These are phyloP conservation scores for Wickerhamia fluorescens DNA, from an alignment of 805 yeast genomes.

Conservation along the genomic window DNA sequence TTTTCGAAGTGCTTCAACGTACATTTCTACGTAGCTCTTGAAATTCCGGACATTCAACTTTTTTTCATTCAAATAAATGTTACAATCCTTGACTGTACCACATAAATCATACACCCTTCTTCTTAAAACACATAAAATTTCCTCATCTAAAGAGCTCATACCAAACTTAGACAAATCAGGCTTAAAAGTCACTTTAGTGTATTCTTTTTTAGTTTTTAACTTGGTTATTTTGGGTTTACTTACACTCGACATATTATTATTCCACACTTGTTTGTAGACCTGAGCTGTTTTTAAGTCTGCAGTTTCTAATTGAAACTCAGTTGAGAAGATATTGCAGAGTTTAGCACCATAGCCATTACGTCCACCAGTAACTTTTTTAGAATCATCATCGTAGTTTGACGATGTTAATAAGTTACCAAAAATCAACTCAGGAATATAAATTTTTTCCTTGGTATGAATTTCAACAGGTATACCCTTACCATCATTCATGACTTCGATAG, in stretches of 20 bases:
- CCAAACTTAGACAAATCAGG: conserved; percentile 83
- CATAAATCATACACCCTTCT: conserved; percentile 95
- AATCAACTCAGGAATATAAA: conserved; percentile 92
- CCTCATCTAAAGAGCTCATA: conserved; percentile 80
- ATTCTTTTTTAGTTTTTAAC: conserved; percentile 58
- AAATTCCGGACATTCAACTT: conserved; percentile 64
- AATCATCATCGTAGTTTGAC: conserved; percentile 91
- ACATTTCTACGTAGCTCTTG: conserved; percentile 84
- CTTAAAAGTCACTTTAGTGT: conserved; percentile 77
- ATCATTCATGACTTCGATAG: conserved; percentile 79
- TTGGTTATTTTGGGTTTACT: conserved; percentile 67
- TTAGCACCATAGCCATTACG: conserved; percentile 98
- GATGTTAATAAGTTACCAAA: conserved; percentile 94
- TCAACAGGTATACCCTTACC: conserved; percentile 95
- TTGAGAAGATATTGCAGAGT: conserved; percentile 90
- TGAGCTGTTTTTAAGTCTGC: conserved; percentile 63
- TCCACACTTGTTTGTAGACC: conserved; percentile 79
- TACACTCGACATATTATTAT: conserved; percentile 72
- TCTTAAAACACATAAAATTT: conserved; percentile 73
- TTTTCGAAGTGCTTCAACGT: conserved; percentile 66
- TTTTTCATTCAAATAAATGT: conserved; percentile 71
- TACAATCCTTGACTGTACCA: conserved; percentile 83
- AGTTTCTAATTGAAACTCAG: conserved; percentile 80
- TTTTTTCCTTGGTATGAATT: conserved; percentile 83
- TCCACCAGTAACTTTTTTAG: conserved; percentile 96